Evolutionary conservation across 805 yeast genomes (phyloP).

Genomic region (Isabelozyma pseudorhagii): DNA sequence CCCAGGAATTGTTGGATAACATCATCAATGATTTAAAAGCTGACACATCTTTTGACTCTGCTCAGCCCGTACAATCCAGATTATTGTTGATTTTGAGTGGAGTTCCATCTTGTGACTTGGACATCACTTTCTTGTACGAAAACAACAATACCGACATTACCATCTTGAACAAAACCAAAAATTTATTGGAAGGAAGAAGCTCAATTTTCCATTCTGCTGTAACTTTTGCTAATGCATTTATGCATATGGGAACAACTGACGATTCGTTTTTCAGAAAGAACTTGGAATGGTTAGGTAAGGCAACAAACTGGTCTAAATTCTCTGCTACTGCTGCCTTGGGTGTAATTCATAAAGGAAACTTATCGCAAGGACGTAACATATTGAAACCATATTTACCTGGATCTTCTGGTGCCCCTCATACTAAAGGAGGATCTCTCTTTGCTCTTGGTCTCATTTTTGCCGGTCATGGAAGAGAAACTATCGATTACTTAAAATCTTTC

Average conservation of each 20-base stretch:
- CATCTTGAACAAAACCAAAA: constrained; percentile 77
- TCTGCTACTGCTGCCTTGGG: constrained; percentile 98
- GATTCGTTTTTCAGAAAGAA: constrained; percentile 89
- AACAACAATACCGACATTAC: constrained; percentile 85
- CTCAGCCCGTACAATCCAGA: constrained; percentile 30
- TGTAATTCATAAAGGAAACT: constrained; percentile 92
- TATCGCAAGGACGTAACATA: constrained; percentile 83
- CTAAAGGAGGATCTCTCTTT: constrained; percentile 92
- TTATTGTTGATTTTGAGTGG: constrained; percentile 78
- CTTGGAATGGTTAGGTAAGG: constrained; percentile 93
- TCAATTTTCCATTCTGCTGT: constrained; percentile 96
- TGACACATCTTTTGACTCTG: constrained; percentile 23
- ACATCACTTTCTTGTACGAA: constrained; percentile 80
- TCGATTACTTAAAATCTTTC: constrained; percentile 71
- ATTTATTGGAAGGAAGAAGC: constrained; percentile 81
- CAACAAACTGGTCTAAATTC: constrained; percentile 98
- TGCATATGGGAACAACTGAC: constrained; percentile 95
- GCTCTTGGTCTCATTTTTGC: constrained; percentile 94
- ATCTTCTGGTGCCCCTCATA: constrained; percentile 71
- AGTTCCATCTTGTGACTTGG: constrained; percentile 89
- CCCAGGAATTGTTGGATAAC: constrained; percentile 77
- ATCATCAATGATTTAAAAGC: constrained; percentile 41
- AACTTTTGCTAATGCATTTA: constrained; percentile 88
- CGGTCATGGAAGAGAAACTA: constrained; percentile 89
- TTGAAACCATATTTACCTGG: constrained; percentile 92